Conservation (phyloP, 2,329 filamentous ascomycete genomes). For the Elsinoe ampelina region DNA sequence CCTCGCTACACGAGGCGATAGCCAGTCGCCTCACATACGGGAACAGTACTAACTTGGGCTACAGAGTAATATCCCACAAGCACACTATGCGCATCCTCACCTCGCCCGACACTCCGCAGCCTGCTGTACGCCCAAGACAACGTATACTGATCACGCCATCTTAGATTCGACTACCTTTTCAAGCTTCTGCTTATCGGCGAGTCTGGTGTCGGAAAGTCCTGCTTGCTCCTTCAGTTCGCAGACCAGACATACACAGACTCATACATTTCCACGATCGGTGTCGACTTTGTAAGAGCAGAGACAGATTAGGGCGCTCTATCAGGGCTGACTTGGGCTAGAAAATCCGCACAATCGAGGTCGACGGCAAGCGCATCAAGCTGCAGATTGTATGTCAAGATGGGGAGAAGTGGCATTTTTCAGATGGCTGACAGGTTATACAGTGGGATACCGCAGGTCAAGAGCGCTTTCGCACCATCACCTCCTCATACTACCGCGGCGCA, state of each 20-base stretch:
- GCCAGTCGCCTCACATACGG: neutral
- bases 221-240: slow-evolving; percentile 91
- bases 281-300: slow-evolving; percentile 72
- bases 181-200: slow-evolving; percentile 99
- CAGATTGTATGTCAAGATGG: slow-evolving; percentile 68
- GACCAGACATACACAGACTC: slow-evolving; percentile 99
- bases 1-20: neutral
- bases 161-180: slow-evolving; percentile 99
- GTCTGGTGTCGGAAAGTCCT: slow-evolving; percentile 99
- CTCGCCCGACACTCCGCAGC: neutral
- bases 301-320: neutral
- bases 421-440: slow-evolving; percentile 39
- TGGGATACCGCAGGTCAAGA: slow-evolving; percentile 99
- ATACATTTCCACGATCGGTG: slow-evolving; percentile 99
- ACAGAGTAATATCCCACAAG: neutral
- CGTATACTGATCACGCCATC: neutral
- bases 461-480: slow-evolving; percentile 99
- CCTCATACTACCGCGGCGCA: slow-evolving; percentile 97
- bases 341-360: slow-evolving; percentile 99
- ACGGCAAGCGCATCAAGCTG: slow-evolving; percentile 98
- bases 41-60: neutral
- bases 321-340: slow-evolving; percentile 53
- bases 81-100: neutral
- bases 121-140: neutral
- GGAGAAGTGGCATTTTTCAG: neutral